Percentiles rank a stretch among this genome's conserved stretches.
phyloP scores from a whole-genome alignment of 306 rosid species.

The Lotus japonicus region DNA sequence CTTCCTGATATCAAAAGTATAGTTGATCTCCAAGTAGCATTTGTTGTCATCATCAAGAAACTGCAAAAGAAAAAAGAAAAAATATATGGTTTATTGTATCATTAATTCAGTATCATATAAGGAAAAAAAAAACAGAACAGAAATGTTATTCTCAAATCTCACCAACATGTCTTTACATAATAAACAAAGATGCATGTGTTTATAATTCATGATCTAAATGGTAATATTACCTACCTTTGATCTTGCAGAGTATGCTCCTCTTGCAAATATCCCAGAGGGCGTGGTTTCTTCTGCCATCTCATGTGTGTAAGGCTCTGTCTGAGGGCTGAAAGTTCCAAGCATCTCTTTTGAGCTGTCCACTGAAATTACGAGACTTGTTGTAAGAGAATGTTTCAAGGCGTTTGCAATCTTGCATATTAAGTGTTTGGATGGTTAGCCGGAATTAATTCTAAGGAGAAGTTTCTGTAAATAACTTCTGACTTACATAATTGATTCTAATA shows the following conservation, averaged over 20 bases:
- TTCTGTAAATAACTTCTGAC: no score
- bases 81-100: background rate
- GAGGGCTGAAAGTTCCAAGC: conserved; percentile 96
- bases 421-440: no score
- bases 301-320: conserved; percentile 65
- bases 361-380: conserved; percentile 26
- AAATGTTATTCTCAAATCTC: background rate
- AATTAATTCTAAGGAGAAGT: no score
- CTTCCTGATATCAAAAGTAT: conserved; percentile 62
- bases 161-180: background rate
- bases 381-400: background rate
- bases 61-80: conserved; percentile 28
- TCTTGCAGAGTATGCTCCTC: conserved; percentile 82
- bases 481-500: no score
- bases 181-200: no score
- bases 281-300: conserved; percentile 87
- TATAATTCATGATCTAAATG: no score
- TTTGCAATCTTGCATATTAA: background rate
- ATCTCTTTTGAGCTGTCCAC: conserved; percentile 82
- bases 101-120: background rate
- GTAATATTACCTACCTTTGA: conserved; percentile 44
- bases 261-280: conserved; percentile 83
- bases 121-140: background rate
- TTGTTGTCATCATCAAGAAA: conserved; percentile 73
- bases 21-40: conserved; percentile 81